phyloP scores from a whole-genome alignment of 2,329 filamentous ascomycete species.

The Trichoderma arundinaceum region DNA sequence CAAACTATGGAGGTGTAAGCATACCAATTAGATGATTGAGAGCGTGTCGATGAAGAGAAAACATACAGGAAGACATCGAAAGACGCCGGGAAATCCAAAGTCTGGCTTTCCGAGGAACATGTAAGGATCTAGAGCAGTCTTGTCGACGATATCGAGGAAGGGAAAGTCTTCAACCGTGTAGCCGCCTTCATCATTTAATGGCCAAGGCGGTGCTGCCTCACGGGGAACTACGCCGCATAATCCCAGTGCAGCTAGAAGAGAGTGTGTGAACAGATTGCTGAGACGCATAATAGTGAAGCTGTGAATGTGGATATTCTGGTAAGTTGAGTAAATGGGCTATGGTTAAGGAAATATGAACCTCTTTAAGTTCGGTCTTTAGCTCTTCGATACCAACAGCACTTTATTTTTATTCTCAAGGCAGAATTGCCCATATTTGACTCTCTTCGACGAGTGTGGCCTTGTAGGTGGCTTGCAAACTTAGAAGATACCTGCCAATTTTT shows the following conservation, averaged over 20 bases:
- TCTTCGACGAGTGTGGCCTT: too few species aligned
- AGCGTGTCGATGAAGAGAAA: neutral
- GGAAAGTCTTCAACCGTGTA: neutral
- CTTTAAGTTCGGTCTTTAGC: too few species aligned
- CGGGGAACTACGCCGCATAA: neutral
- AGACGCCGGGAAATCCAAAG: neutral
- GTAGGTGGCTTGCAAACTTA: too few species aligned
- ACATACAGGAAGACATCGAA: slow-evolving; percentile 7
- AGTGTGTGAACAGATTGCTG: neutral
- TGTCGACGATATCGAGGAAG: neutral
- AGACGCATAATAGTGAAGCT: neutral
- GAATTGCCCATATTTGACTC: too few species aligned
- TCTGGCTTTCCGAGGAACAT: slow-evolving; percentile 1
- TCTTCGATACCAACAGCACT: too few species aligned
- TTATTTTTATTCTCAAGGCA: too few species aligned
- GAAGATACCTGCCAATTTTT: too few species aligned
- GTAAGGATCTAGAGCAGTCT: neutral
- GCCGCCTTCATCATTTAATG: neutral
- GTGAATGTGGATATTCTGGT: neutral
- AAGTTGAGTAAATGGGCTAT: too few species aligned
- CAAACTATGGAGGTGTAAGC: neutral
- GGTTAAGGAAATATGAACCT: too few species aligned
- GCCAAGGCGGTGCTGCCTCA: neutral
- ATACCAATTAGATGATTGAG: too few species aligned
- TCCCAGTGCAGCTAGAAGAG: neutral